Conservation (phyloP, 768 basidiomycete species). For the Auricularia sp. region DNA sequence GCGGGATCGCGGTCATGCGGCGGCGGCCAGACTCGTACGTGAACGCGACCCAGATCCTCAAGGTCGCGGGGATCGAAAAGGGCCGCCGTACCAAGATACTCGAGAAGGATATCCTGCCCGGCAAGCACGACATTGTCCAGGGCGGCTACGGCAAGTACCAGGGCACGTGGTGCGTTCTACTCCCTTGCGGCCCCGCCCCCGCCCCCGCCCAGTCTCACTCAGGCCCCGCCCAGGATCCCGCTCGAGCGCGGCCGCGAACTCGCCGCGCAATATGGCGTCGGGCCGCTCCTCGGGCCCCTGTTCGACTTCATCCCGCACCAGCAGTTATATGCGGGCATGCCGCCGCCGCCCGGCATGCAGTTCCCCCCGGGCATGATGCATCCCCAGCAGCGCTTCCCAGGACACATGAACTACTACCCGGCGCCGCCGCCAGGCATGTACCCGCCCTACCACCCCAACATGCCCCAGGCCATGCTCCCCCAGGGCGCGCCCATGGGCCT, state of each 20-base stretch:
- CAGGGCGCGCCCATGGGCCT: constrained; percentile 7
- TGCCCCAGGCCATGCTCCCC: constrained; percentile 1
- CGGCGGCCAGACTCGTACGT: constrained; percentile 89
- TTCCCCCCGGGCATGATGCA: constrained; percentile 35
- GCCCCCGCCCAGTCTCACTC: neutral
- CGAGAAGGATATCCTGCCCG: constrained; percentile 92
- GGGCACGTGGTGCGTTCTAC: constrained; percentile 72
- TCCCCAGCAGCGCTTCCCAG: neutral
- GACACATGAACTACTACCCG: neutral
- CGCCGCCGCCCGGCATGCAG: constrained; percentile 11
- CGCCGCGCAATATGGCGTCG: constrained; percentile 84
- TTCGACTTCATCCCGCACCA: constrained; percentile 81
- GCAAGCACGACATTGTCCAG: constrained; percentile 95
- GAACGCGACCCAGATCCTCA: constrained; percentile 98
- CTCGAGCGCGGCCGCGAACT: constrained; percentile 90
- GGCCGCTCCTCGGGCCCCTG: constrained; percentile 74
- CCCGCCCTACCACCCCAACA: constrained; percentile 2
- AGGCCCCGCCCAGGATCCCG: constrained; percentile 63
- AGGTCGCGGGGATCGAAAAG: constrained; percentile 97
- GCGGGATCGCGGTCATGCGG: constrained; percentile 98
- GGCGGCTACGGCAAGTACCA: constrained; percentile 99
- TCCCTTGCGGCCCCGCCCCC: neutral
- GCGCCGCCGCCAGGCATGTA: neutral
- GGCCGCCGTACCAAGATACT: constrained; percentile 91
- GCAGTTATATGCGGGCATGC: constrained; percentile 4